Evolutionary conservation across 352 stramenopile species (phyloP), one percentile per base, ranked within the genome.

Genomic region (Pythium dissimile): DNA sequence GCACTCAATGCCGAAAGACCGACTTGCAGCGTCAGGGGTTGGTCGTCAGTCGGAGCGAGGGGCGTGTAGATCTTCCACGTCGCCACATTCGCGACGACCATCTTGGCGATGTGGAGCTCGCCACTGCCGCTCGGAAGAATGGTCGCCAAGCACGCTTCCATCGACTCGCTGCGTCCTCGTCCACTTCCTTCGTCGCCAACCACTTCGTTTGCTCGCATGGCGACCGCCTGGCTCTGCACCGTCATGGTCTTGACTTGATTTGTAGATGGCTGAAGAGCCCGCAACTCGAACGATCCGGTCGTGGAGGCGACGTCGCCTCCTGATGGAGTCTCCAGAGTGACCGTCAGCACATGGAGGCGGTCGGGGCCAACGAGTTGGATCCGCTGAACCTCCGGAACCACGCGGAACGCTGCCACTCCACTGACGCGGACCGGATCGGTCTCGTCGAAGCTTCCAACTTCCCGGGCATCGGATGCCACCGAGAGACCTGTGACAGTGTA

Each of bases 131-230:
- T 47, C 43, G 39, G 35, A 12, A 10, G 54, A 31, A 32, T 48
- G 21, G 2, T 54, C 20, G 1, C 43, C 8, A 80, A 20, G 11
- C 48, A 45, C 6, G 58, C 65, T 55, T 80, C 67, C 38, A 77
- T 68, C 1, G 71, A 80, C 55, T 73, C 71, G 2, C 28, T 38
- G 7, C 24, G 23, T 28, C 57, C 54, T 44, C 52, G 51, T 5
- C 67, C 71, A 21, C 58, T 68, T 43, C 45, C 63, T 28, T 62
- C 30, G n/a, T 72, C 52, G 3, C 41, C 64, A 7, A 65, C 27
- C 3, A 72, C 24, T 45, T 80, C 71, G 8, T 80, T 55, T 1
- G 59, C 26, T 3, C 34, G 46, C 65, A 75, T 76, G 0, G 64
- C 64, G 10, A 66, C 65, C 21, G 71, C 71, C 43, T 75, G 55